Conservation (phyloP, 2,329 filamentous ascomycete species). For the Aspergillus versicolor region DNA sequence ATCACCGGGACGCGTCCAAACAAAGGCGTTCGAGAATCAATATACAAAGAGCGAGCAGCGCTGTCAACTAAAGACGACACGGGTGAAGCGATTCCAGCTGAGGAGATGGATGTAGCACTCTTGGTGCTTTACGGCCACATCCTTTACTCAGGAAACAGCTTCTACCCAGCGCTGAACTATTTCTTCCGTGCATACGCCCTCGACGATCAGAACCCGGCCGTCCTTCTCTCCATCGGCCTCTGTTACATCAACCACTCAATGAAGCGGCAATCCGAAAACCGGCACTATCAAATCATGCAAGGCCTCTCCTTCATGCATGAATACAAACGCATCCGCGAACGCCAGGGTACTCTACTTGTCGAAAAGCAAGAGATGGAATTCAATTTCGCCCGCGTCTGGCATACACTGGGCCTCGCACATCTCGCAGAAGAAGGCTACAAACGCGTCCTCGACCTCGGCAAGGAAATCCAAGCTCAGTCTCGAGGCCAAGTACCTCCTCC, state of each 20-base stretch:
- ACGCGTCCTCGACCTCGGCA: slow-evolving; percentile 52
- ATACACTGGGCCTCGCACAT: slow-evolving; percentile 70
- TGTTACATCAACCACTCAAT: slow-evolving; percentile 86
- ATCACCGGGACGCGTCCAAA: slow-evolving; percentile 35
- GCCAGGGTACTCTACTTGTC: slow-evolving; percentile 39
- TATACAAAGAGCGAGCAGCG: slow-evolving; percentile 45
- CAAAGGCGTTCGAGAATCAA: slow-evolving; percentile 39
- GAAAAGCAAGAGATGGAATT: slow-evolving; percentile 75
- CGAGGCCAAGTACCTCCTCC: neutral
- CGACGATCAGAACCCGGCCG: slow-evolving; percentile 71
- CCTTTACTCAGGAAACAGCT: slow-evolving; percentile 78
- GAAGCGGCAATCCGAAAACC: slow-evolving; percentile 85
- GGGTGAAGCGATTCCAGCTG: slow-evolving; percentile 36
- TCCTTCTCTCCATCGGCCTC: slow-evolving; percentile 78
- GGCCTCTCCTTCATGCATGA: slow-evolving; percentile 76
- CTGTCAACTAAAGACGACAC: slow-evolving; percentile 38
- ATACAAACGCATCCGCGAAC: slow-evolving; percentile 65
- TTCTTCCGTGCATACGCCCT: slow-evolving; percentile 75
- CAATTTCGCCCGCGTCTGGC: slow-evolving; percentile 75
- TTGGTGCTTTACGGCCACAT: slow-evolving; percentile 90
- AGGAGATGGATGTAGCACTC: slow-evolving; percentile 71
- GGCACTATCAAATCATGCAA: slow-evolving; percentile 83
- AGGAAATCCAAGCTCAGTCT: slow-evolving; percentile 42
- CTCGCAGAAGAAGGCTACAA: slow-evolving; percentile 73
- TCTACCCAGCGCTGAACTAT: slow-evolving; percentile 81